These are phyloP conservation scores for Puccinia novopanici DNA, from an alignment of 1,284 basidiomycete genomes.

Conservation along the genomic window DNA sequence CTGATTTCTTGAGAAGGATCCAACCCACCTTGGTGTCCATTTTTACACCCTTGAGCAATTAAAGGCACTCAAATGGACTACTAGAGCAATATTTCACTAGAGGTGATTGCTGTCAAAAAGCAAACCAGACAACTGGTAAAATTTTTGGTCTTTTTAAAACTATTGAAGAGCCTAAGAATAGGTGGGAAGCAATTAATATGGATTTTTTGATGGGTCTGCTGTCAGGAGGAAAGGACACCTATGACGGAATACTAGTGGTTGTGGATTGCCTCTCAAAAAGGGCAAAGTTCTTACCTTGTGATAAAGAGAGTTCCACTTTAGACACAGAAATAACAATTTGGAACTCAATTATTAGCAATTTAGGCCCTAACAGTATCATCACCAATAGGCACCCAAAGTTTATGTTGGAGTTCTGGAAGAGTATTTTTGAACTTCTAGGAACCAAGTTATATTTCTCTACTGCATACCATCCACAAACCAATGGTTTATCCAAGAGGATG, in stretches of 20 bases:
- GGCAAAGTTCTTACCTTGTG: constrained; percentile 3
- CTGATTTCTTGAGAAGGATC: no score
- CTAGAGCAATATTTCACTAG: no score
- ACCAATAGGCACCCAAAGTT: constrained; percentile 18
- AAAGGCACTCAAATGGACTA: no score
- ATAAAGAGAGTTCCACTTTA: constrained; percentile 3
- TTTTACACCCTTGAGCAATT: no score
- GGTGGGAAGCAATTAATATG: no score
- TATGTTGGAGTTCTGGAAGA: neutral
- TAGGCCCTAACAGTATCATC: constrained; percentile 11
- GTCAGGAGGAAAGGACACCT: neutral
- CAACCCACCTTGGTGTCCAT: no score
- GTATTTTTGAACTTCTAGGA: neutral
- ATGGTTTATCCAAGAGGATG: constrained; percentile 5
- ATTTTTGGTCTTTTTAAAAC: no score
- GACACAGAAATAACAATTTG: constrained; percentile 4
- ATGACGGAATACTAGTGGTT: neutral
- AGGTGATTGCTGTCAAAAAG: no score
- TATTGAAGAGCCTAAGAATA: no score
- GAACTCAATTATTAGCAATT: neutral
- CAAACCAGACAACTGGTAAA: no score
- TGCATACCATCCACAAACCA: constrained; percentile 25
- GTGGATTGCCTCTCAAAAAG: constrained; percentile 19
- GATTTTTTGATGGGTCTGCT: neutral
- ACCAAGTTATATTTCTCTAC: constrained; percentile 18